Percentiles rank a stretch among this genome's conserved stretches.
Conservation (phyloP, 2,329 filamentous ascomycete species). For the Pyrenophora seminiperda region DNA sequence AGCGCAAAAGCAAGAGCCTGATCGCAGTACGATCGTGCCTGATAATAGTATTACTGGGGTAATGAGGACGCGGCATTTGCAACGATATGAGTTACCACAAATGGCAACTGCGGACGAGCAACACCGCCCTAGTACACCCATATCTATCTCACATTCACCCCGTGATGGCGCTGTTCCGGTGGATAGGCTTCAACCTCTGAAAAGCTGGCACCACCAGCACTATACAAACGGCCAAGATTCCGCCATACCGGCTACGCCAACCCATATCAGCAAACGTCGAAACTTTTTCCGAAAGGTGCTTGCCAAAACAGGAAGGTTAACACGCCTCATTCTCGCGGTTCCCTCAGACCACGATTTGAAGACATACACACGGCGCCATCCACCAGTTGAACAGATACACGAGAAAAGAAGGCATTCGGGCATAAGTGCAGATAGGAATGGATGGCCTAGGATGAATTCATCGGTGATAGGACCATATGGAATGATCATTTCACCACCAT, state of each 20-base stretch:
- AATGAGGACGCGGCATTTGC: background rate
- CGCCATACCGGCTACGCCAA: background rate
- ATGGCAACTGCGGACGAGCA: background rate
- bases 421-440: conserved; percentile 4
- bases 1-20: background rate
- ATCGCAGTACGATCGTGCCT: background rate
- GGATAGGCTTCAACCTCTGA: background rate
- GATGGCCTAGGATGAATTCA: background rate
- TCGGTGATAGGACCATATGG: background rate
- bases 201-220: background rate
- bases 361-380: conserved; percentile 13
- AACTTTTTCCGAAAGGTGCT: background rate
- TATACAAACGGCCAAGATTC: background rate
- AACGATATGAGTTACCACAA: background rate
- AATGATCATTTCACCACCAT: background rate
- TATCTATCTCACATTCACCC: background rate
- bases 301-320: conserved; percentile 11
- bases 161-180: background rate
- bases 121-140: background rate
- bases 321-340: conserved; percentile 21
- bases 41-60: background rate
- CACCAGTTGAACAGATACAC: background rate
- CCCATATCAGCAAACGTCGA: background rate
- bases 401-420: background rate
- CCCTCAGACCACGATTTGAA: conserved; percentile 17